Evolutionary conservation across 2,329 filamentous ascomycete genomes (phyloP).

Genomic region (Alternaria sp.): DNA sequence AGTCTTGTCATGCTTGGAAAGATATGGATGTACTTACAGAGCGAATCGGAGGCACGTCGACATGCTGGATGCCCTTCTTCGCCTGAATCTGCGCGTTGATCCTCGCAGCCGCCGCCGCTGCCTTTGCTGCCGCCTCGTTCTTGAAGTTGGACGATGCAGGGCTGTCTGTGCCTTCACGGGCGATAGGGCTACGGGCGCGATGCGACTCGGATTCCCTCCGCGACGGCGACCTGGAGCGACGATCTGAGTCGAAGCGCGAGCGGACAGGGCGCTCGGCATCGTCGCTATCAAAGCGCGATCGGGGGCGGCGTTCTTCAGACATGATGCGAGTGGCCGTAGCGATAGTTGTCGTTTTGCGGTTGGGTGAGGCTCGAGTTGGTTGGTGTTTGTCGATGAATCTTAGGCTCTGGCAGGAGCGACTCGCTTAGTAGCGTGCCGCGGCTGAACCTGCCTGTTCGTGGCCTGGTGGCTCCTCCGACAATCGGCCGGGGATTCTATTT

Average conservation of each 20-base stretch:
- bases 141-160: slow-evolving; percentile 56
- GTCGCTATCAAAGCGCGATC: slow-evolving; percentile 93
- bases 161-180: slow-evolving; percentile 55
- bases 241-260: slow-evolving; percentile 76
- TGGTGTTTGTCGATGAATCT: slow-evolving; percentile 2
- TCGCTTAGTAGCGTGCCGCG: slow-evolving; percentile 16
- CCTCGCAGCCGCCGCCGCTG: slow-evolving; percentile 74
- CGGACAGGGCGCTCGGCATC: slow-evolving; percentile 67
- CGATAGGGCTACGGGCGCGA: slow-evolving; percentile 82
- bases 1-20: slow-evolving; percentile 10
- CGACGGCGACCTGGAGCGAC: slow-evolving; percentile 75
- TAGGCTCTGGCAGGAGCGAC: slow-evolving; percentile 4
- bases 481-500: slow-evolving; percentile 15
- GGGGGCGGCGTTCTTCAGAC: slow-evolving; percentile 83
- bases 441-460: slow-evolving; percentile 6
- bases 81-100: slow-evolving; percentile 57
- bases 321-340: slow-evolving; percentile 54
- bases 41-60: slow-evolving; percentile 83
- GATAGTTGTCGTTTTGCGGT: slow-evolving; percentile 1
- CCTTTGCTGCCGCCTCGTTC: slow-evolving; percentile 72
- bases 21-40: slow-evolving; percentile 53
- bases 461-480: slow-evolving; percentile 9
- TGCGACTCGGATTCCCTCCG: slow-evolving; percentile 67
- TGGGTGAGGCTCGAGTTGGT: slow-evolving; percentile 1
- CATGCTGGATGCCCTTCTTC: slow-evolving; percentile 88